Conservation (phyloP, 2,329 filamentous ascomycete genomes). For the Passalora sequoiae region DNA sequence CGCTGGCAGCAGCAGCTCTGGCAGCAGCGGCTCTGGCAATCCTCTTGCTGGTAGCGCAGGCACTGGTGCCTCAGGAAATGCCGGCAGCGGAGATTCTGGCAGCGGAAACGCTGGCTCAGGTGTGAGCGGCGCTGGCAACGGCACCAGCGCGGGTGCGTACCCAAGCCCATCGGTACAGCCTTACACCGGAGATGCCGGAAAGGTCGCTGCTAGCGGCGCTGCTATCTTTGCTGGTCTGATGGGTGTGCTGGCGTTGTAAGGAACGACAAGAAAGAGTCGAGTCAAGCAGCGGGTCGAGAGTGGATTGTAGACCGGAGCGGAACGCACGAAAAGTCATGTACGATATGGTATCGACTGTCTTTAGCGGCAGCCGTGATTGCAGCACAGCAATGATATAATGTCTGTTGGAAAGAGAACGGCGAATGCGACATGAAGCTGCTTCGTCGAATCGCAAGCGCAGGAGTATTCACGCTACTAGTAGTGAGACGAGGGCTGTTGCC, state of each 20-base stretch:
- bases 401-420: background rate
- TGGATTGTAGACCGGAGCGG: background rate
- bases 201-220: slow-evolving; percentile 5
- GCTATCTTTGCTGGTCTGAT: slow-evolving; percentile 5
- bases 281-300: background rate
- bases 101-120: background rate
- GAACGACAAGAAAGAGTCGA: background rate
- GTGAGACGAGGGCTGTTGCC: too few species aligned
- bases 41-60: background rate
- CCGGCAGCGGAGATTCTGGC: background rate
- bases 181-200: slow-evolving; percentile 10
- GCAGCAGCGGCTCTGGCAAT: background rate
- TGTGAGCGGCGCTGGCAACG: slow-evolving; percentile 3
- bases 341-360: background rate
- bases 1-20: background rate
- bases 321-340: background rate
- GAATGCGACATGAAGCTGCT: too few species aligned
- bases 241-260: slow-evolving; percentile 9
- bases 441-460: too few species aligned
- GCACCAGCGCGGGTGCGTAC: slow-evolving; percentile 2
- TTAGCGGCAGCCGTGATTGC: too few species aligned
- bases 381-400: background rate
- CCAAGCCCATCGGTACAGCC: slow-evolving; percentile 2
- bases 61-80: too few species aligned
- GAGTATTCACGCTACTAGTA: too few species aligned